Evolutionary conservation across 1,284 basidiomycete species (phyloP), one percentile per base, ranked within the genome.

Genomic region (Ceratobasidium theobromae): DNA sequence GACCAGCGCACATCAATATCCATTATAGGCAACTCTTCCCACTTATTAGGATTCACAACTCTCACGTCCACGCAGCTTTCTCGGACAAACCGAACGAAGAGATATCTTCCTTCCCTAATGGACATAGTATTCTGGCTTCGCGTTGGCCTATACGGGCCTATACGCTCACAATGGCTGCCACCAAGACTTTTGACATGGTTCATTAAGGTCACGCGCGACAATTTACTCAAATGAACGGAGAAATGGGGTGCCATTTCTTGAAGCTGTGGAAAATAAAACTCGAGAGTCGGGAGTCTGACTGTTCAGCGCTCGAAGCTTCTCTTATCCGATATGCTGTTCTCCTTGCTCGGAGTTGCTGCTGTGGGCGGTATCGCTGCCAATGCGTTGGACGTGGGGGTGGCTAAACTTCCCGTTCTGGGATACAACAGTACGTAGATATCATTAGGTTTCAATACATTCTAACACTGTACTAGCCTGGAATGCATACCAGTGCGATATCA

Each of bases 401-500:
- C 58, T 0, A 64, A 65, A 53, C 49, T 40, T 38, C 55, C 55
- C 79, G 80, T 79, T 27, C 77, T 82, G 77, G 81, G 80, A 3
- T 82, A 81, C 65, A 82, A 82, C 68, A 82, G 81, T 82, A 69
- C 52, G 77, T 70, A 12, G 38, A 40, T 4, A 32, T 51, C 16
- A 49, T 30, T 45, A 69, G 21, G 38, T 64, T 64, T 48, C 9
- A 25, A 33, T 27, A 25, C 45, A 8, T 27, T 30, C 35, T 52
- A 14, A 48, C 27, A 14, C 14, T n/a, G 16, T 25, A 25, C 48
- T 58, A 83, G 84, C 83, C 14, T 85, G 84, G 84, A 85, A 85
- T 70, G 82, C 81, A n/a, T 84, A 82, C 68, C 65, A 85, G 83
- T 86, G 84, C 70, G 77, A 80, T 64, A 84, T 86, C 66, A 77